Base-by-base conservation (phyloP, 2,329 filamentous ascomycete genomes). In the Cordyceps farinosa region DNA sequence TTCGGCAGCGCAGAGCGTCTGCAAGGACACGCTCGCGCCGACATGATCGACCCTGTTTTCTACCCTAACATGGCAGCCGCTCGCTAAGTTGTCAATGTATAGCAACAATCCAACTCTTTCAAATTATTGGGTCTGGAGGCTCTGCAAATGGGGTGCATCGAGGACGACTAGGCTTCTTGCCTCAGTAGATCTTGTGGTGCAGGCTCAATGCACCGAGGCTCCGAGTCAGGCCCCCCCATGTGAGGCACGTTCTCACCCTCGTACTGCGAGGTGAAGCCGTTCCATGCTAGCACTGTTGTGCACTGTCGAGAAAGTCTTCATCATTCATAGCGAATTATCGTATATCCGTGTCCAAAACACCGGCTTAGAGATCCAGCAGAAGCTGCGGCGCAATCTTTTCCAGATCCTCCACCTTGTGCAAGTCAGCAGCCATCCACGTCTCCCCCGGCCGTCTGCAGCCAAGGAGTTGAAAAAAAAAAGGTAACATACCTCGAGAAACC, bases 331-430 rank as follows among this genome's bases (percentile, higher is more conserved):
- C 7, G 8, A 50, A 29, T 50, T 36, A 22, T 22, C 40, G 29
- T 55, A 62, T 42, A 34, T 10, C 55, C 27, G 30, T 30, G 15
- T 11, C 10, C 27, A 42, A 52, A 29, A n/a, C 22, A 11, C n/a
- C 29, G 10, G 1, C 68, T 82, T 77, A 97, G 66, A 97, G 90
- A 75, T 98, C 94, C 73, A 97, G 81, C 69, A 96, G 76, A 71
- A 97, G 78, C 76, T 96, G 91, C 62, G 91, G 90, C 15, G 90
- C 90, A 69, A 96, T 81, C 76, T 91, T 95, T 78, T 97, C 93
- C 65, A 98, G 73, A 78, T 97, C 93, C 72, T 96, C 92, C 52
- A 96, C 88, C 85, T 93, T 59, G 42, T 22, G 11, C 22, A 10
- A 9, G 47, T 17, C 45, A 50, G 1, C 45, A 30, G 30, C 22